phyloP scores from a whole-genome alignment of 768 basidiomycete genomes.

The Crassisporium funariophilum region DNA sequence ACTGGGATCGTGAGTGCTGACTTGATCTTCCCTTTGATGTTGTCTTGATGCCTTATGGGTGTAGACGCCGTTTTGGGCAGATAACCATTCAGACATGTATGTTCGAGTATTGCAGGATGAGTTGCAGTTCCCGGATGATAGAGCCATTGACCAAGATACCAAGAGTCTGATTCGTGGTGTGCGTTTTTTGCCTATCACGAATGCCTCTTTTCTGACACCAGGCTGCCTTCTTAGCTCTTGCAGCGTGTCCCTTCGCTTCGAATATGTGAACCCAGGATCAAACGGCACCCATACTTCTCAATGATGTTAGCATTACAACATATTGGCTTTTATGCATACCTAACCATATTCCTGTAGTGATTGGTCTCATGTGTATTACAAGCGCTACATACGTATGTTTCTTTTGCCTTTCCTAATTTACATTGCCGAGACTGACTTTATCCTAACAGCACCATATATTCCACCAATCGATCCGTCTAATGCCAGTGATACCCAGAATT shows the following conservation, averaged over 20 bases:
- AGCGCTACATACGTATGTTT: conserved; percentile 86
- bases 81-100: conserved; percentile 95
- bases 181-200: conserved; percentile 31
- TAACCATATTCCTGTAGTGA: conserved; percentile 54
- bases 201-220: not conserved
- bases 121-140: conserved; percentile 85
- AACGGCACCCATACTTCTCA: conserved; percentile 92
- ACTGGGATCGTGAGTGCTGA: conserved; percentile 82
- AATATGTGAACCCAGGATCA: conserved; percentile 91
- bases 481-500: conserved; percentile 96
- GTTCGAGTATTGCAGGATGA: conserved; percentile 90
- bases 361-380: conserved; percentile 93
- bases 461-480: conserved; percentile 89
- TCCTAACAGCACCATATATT: conserved; percentile 81
- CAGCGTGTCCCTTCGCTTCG: conserved; percentile 91
- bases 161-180: conserved; percentile 95
- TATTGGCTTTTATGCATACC: conserved; percentile 8
- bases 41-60: conserved; percentile 16
- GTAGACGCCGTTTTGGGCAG: conserved; percentile 91
- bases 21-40: conserved; percentile 10
- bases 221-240: conserved; percentile 59
- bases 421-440: conserved; percentile 4
- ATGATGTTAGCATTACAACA: conserved; percentile 82
- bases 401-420: conserved; percentile 5
- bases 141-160: conserved; percentile 92